phyloP scores from a whole-genome alignment of 2,329 filamentous ascomycete genomes.

The Ceratocystis eucalypticola region DNA sequence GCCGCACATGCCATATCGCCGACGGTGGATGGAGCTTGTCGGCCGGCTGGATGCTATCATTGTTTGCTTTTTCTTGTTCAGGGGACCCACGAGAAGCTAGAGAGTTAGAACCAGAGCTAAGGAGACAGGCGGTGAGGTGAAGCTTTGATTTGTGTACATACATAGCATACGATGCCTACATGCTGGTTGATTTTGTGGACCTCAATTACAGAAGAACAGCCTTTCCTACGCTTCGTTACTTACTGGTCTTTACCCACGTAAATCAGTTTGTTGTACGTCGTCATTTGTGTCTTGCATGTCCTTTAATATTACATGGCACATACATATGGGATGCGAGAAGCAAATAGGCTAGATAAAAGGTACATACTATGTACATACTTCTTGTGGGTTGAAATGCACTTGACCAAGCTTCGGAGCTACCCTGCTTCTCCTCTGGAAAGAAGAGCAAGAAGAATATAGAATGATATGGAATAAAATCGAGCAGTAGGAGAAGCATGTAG shows the following conservation, averaged over 20 bases:
- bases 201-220: too few relatives aligned
- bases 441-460: not conserved
- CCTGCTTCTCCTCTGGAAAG: not conserved
- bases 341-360: too few relatives aligned
- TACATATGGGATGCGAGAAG: too few relatives aligned
- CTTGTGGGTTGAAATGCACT: too few relatives aligned
- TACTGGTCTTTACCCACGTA: not conserved
- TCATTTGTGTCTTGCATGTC: not conserved
- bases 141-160: not conserved
- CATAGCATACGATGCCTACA: too few relatives aligned
- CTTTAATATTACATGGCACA: not conserved
- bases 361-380: too few relatives aligned
- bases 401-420: too few relatives aligned
- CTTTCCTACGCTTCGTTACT: not conserved
- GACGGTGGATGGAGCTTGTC: not conserved
- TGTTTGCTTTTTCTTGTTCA: too few relatives aligned
- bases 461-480: not conserved
- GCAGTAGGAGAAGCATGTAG: not conserved
- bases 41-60: too few relatives aligned
- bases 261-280: not conserved
- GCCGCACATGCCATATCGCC: not conserved
- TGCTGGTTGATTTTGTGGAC: too few relatives aligned
- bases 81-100: not conserved
- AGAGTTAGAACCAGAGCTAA: not conserved
- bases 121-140: slow-evolving; percentile 1